Base-by-base conservation (phyloP, 345 rosid species). In the Syzygium jambos region DNA sequence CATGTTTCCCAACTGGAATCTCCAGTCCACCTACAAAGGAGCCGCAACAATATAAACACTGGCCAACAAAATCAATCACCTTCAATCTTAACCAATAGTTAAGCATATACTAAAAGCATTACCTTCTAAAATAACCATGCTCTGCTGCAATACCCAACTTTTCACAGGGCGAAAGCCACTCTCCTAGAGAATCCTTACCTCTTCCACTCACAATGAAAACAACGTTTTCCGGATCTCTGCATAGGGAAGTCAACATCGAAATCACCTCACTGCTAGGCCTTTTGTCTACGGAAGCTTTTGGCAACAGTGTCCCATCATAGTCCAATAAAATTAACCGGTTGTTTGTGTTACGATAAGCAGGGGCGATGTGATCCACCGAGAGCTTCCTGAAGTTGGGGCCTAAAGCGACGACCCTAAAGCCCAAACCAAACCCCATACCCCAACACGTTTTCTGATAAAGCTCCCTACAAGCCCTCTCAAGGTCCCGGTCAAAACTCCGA, bases 171-270 rank as follows among this genome's bases (percentile, higher is more conserved):
- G 89, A 90, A 87, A 96, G 94, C 98, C 98, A 96, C 84, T 90
- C 88, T 92, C 95, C 88, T 27, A 95, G 89, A 78, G 95, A 87
- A 85, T 93, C 95, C 91, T 92, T 93, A 78, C 95, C 98, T 92
- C 98, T 93, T 84, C 98, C 98, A 87, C 98, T 96, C 34, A 96
- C 98, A 3, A 96, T 90, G 87, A 96, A 96, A 84, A 96, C 95
- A n/a, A 89, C 85, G 87, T 96, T 96, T 63, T 89, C 90, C 41
- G 98, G 94, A 89, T 96, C 98, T 23, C 90, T 91, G 57, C 95
- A 94, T 53, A 96, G 85, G 43, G 90, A 84, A 87, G 93, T 94
- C 90, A 96, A 87, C 57, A 96, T 90, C 0, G 92, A 86, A 84
- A 96, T 90, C 78, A 96, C 95, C 63, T 91, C 87, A 16, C 56